A percentile compares a stretch with the other conserved stretches of the same genome.
These are phyloP conservation scores for Liriodendron chinense DNA, from an alignment of 164 flowering plant genomes.

Conservation along the genomic window DNA sequence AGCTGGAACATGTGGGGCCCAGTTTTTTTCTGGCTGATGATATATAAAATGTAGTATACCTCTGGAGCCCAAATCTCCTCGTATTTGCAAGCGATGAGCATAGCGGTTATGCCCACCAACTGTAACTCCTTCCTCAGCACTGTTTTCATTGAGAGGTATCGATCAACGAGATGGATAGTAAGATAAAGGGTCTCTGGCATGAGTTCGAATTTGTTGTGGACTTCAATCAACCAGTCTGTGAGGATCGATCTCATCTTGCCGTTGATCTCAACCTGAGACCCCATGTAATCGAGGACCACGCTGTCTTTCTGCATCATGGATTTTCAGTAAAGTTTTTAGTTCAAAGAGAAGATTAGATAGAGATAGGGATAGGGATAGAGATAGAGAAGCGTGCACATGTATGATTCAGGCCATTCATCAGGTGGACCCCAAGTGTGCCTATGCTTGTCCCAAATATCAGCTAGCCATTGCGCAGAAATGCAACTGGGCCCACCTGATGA, in stretches of 20 bases:
- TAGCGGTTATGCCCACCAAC: slow-evolving; percentile 71
- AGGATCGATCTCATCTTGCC: slow-evolving; percentile 79
- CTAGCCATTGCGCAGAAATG: too few species aligned
- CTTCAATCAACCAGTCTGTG: slow-evolving; percentile 88
- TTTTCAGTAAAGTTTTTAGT: background rate
- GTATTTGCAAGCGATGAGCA: slow-evolving; percentile 86
- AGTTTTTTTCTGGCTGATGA: too few species aligned
- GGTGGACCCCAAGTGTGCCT: background rate
- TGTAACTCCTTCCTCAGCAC: slow-evolving; percentile 71
- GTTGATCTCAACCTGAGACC: slow-evolving; percentile 68
- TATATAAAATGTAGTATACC: slow-evolving; percentile 25
- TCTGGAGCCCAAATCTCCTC: slow-evolving; percentile 99
- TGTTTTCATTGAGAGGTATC: slow-evolving; percentile 51
- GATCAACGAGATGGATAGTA: slow-evolving; percentile 77
- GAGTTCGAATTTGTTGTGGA: slow-evolving; percentile 79
- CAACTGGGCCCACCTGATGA: background rate
- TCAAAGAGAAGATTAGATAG: background rate
- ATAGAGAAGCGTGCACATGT: too few species aligned
- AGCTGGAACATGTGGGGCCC: background rate
- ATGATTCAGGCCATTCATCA: background rate
- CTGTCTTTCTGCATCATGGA: slow-evolving; percentile 42
- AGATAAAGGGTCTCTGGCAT: slow-evolving; percentile 84
- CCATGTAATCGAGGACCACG: slow-evolving; percentile 57
- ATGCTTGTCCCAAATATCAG: too few species aligned
- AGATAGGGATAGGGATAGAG: too few species aligned